Evolutionary conservation across 2,329 filamentous ascomycete genomes (phyloP).

Genomic region (Incumbomyces delicatus): DNA sequence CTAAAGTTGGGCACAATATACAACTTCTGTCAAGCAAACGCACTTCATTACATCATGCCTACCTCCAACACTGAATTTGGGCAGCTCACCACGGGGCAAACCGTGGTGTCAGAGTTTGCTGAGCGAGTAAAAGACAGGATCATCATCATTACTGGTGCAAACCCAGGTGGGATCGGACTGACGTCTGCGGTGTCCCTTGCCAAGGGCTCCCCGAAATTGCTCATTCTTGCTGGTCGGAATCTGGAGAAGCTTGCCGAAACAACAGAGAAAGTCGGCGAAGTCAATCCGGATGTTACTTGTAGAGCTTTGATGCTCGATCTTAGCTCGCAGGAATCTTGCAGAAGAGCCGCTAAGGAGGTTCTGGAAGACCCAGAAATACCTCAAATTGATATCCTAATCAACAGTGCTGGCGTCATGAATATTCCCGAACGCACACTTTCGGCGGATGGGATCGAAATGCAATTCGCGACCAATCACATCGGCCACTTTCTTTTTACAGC

Average conservation of each 20-base stretch:
- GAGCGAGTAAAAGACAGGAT: constrained; percentile 20
- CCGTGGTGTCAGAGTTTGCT: constrained; percentile 16
- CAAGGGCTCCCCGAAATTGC: constrained; percentile 22
- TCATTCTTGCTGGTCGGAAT: constrained; percentile 34
- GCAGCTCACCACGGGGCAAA: background rate
- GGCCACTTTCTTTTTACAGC: constrained; percentile 33
- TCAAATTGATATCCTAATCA: constrained; percentile 33
- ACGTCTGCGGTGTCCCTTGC: constrained; percentile 29
- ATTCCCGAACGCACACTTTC: constrained; percentile 16
- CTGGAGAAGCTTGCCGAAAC: constrained; percentile 26
- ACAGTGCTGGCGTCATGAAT: constrained; percentile 36
- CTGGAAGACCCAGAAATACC: constrained; percentile 21
- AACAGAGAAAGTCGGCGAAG: constrained; percentile 18
- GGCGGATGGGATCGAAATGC: constrained; percentile 30
- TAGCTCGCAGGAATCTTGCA: constrained; percentile 24
- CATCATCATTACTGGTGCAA: constrained; percentile 35
- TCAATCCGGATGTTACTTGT: constrained; percentile 16
- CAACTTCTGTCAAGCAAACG: background rate
- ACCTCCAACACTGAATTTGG: background rate
- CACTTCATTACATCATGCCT: background rate
- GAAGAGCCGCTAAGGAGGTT: constrained; percentile 25
- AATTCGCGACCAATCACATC: constrained; percentile 32
- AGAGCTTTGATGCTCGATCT: constrained; percentile 27
- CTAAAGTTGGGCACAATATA: background rate
- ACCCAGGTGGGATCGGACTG: constrained; percentile 29